Evolutionary conservation across 2,329 filamentous ascomycete genomes (phyloP), one percentile per base, ranked within the genome.

Genomic region (Trichoderma breve): DNA sequence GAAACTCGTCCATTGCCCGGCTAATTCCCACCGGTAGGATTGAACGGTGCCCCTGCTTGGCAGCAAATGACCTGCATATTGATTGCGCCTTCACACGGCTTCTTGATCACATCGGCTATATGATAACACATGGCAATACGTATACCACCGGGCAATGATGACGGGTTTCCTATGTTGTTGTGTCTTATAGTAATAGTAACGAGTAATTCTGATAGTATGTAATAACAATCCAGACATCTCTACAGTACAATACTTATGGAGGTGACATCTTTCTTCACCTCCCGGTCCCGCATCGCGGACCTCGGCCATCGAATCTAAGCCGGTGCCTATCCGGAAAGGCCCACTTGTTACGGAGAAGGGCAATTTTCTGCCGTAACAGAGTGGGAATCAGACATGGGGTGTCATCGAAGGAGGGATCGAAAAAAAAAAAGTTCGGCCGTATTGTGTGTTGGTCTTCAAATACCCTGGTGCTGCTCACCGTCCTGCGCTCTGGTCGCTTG

Each of bases 301-400:
- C 57, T 70, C 66, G 66, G 66, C 66, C 55, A 47, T 62, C 14
- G n/a, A 28, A 62, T 62, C 57, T 34, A 11, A n/a, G 66, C 66
- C 66, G 66, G 66, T 28, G 39, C 66, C 36, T 61, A 30, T 34
- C 57, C 66, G 39, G 57, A 14, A 34, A 26, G 36, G 66, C 57
- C 66, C 66, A 70, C 57, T 61, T 36, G 15, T 34, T 62, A 70
- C 57, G 57, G 66, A 62, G 57, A 51, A 61, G n/a, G 66, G 57
- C 55, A 70, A 53, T 51, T 51, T 51, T 51, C 60, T 51, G 43
- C 66, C 39, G 30, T 43, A 70, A 28, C 43, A 70, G 30, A 51
- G 39, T 32, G 57, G 34, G 24, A 62, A 61, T 34, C 28, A 43
- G 57, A 70, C 57, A 53, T 53, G 55, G 55, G 43, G 21, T 30